Conservation (phyloP, 2,329 filamentous ascomycete genomes). For the Alternaria viburni region DNA sequence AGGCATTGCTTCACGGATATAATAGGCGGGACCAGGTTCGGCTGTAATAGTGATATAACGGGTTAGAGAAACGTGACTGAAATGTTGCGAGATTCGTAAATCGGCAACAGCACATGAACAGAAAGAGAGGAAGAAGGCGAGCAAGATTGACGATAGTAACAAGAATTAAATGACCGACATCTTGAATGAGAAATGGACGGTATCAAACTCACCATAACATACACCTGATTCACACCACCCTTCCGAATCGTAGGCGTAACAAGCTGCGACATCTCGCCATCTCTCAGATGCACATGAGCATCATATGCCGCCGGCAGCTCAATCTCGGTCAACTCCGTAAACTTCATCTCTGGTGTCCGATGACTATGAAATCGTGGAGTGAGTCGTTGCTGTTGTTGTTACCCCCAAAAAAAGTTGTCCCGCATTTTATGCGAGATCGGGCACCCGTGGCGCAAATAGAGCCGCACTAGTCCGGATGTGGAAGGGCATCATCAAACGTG, state of each 20-base stretch:
- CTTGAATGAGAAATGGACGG: fast-evolving
- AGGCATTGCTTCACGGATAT: slow-evolving; percentile 57
- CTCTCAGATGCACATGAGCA: slow-evolving; percentile 60
- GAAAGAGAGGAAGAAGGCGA: no score
- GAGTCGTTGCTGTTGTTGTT: neutral
- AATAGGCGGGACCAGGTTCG: slow-evolving; percentile 59
- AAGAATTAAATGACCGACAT: neutral
- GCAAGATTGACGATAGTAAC: no score
- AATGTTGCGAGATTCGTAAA: neutral
- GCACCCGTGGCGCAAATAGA: neutral
- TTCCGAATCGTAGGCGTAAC: slow-evolving; percentile 58
- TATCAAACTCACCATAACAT: slow-evolving; percentile 56
- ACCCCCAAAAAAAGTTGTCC: neutral
- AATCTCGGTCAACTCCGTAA: slow-evolving; percentile 52
- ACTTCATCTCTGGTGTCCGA: slow-evolving; percentile 33
- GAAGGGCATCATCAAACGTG: neutral
- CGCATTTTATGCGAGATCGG: neutral
- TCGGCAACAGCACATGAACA: neutral
- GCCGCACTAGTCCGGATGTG: neutral
- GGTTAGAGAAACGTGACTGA: neutral
- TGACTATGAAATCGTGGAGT: neutral
- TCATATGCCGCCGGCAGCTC: slow-evolving; percentile 58
- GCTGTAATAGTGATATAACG: slow-evolving; percentile 37
- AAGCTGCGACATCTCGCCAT: slow-evolving; percentile 59
- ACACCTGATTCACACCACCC: slow-evolving; percentile 61